phyloP scores from a whole-genome alignment of 768 basidiomycete species.

The Boletus subcaerulescens region DNA sequence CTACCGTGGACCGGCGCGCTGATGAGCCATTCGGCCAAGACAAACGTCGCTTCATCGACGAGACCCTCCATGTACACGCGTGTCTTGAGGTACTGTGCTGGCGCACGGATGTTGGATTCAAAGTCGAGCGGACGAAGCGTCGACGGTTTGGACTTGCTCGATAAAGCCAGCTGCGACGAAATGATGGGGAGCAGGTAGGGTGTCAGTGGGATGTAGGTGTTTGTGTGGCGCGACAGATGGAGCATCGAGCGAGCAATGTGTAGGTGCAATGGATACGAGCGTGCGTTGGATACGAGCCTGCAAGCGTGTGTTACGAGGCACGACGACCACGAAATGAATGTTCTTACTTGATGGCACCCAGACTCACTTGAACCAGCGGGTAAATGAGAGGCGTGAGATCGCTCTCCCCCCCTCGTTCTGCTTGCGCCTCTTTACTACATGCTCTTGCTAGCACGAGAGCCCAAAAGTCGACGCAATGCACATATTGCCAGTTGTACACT shows the following conservation, averaged over 20 bases:
- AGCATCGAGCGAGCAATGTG: constrained; percentile 88
- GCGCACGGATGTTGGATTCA: constrained; percentile 81
- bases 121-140: constrained; percentile 89
- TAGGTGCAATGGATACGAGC: constrained; percentile 93
- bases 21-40: constrained; percentile 81
- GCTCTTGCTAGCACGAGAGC: constrained; percentile 79
- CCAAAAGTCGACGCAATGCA: constrained; percentile 97
- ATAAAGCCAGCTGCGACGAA: constrained; percentile 63
- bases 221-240: constrained; percentile 79
- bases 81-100: constrained; percentile 86
- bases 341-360: constrained; percentile 87
- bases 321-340: not conserved
- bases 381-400: constrained; percentile 88
- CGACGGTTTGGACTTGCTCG: constrained; percentile 74
- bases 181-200: constrained; percentile 87
- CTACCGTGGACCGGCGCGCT: constrained; percentile 70
- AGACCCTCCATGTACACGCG: constrained; percentile 81
- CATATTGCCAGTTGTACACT: constrained; percentile 99
- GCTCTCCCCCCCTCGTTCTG: constrained; percentile 58
- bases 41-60: constrained; percentile 75
- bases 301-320: not conserved
- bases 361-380: constrained; percentile 89
- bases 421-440: constrained; percentile 59
- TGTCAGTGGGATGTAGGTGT: constrained; percentile 82
- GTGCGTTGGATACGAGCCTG: constrained; percentile 86